phyloP scores from a whole-genome alignment of 2,329 filamentous ascomycete species.

The Fusarium sp. region DNA sequence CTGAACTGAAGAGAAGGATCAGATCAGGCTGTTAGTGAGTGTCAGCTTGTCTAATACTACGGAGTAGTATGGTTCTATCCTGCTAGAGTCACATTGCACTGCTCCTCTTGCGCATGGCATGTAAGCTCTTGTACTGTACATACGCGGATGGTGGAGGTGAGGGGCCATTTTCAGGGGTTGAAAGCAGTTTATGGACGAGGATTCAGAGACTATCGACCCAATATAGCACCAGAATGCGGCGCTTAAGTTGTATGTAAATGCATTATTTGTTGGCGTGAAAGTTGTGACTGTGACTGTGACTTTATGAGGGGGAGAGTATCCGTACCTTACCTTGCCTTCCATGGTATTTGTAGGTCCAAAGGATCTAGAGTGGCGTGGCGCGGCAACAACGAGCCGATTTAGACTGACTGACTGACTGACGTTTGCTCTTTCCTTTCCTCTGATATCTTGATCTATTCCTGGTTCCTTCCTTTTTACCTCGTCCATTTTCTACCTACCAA shows the following conservation, averaged over 20 bases:
- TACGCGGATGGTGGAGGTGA: conserved; percentile 8
- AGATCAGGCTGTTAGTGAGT: neutral
- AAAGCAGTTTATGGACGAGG: conserved; percentile 6
- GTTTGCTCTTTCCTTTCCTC: conserved; percentile 2
- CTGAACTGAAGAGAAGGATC: neutral
- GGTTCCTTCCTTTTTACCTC: neutral
- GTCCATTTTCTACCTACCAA: neutral
- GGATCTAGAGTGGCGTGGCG: conserved; percentile 9
- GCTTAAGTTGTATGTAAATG: conserved; percentile 8
- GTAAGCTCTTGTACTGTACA: neutral
- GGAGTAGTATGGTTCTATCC: neutral
- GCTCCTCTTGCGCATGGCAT: conserved; percentile 16
- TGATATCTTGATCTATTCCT: neutral
- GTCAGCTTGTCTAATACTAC: neutral
- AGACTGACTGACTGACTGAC: neutral
- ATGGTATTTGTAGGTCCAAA: neutral
- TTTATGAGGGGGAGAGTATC: neutral
- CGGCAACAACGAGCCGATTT: conserved; percentile 7
- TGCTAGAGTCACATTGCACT: conserved; percentile 10
- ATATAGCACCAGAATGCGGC: conserved; percentile 18
- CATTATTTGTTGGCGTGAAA: neutral
- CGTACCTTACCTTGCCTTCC: neutral
- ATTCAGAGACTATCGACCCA: conserved; percentile 11
- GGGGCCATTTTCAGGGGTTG: conserved; percentile 4
- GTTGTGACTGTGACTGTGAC: neutral